Conservation (phyloP, 2,329 filamentous ascomycete species). For the Thielaviopsis musarum region DNA sequence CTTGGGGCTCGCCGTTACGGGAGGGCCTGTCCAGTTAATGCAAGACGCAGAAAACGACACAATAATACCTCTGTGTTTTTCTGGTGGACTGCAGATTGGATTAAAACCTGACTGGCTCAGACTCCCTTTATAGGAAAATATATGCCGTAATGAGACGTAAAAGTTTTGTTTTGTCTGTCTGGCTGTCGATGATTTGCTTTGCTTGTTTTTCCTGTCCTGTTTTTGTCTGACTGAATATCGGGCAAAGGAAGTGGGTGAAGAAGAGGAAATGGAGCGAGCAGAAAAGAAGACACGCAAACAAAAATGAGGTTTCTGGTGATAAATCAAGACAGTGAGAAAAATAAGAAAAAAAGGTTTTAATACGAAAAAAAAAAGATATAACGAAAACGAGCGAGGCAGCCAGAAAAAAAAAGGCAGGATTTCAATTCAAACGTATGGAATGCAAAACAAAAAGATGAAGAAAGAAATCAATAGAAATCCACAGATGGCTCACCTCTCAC, state of each 20-base stretch:
- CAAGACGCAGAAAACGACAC: too few species aligned
- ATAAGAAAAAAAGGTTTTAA: not conserved
- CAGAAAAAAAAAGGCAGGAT: not conserved
- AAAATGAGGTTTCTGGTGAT: not conserved
- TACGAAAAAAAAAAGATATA: not conserved
- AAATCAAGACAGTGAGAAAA: not conserved
- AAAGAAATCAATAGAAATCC: constrained; percentile 2
- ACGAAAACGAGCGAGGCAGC: not conserved
- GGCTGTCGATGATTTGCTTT: too few species aligned
- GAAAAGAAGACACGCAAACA: constrained; percentile 4
- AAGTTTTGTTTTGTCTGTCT: too few species aligned
- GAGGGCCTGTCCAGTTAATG: too few species aligned
- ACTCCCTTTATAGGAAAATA: too few species aligned
- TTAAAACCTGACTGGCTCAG: too few species aligned
- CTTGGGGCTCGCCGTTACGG: too few species aligned
- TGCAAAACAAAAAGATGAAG: not conserved
- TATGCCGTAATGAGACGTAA: too few species aligned
- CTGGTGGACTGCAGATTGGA: too few species aligned
- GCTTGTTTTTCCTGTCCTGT: too few species aligned
- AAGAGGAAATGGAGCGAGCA: not conserved
- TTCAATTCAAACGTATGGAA: not conserved
- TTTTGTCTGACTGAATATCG: not conserved
- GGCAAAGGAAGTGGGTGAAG: not conserved
- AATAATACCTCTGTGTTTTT: too few species aligned
- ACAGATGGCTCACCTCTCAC: constrained; percentile 9